These are phyloP conservation scores for Aegilops umbellulata DNA, from an alignment of 176 grass and related monocot genomes.

Conservation along the genomic window DNA sequence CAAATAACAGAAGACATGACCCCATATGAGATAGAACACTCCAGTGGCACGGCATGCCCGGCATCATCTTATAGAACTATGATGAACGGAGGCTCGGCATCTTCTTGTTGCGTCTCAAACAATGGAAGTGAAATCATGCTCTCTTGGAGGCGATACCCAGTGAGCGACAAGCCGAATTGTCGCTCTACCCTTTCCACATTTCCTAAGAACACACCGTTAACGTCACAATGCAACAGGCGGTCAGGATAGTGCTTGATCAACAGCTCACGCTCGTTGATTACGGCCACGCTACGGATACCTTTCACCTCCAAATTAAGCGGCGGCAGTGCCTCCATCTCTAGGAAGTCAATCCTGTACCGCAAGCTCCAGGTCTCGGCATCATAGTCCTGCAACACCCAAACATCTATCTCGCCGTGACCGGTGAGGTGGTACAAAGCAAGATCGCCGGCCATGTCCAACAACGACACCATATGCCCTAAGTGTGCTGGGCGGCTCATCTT, in stretches of 20 bases:
- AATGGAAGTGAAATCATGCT: neutral
- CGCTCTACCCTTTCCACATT: neutral
- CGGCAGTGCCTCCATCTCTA: too few relatives aligned
- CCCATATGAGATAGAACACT: neutral
- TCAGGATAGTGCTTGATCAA: neutral
- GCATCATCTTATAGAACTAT: neutral
- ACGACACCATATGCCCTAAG: too few relatives aligned
- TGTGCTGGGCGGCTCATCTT: too few relatives aligned
- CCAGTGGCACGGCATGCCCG: neutral
- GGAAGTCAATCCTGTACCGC: too few relatives aligned
- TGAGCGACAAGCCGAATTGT: too few relatives aligned
- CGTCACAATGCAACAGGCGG: neutral
- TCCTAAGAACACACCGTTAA: neutral
- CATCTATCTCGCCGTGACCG: too few relatives aligned
- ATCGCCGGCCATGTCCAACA: too few relatives aligned
- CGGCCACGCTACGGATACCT: neutral
- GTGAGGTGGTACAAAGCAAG: too few relatives aligned
- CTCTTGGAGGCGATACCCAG: neutral
- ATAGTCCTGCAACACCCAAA: too few relatives aligned
- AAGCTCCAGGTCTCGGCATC: too few relatives aligned
- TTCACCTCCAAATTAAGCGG: neutral
- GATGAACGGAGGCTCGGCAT: neutral
- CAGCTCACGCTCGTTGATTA: neutral
- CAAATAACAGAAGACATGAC: neutral
- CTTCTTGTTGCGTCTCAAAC: neutral